Evolutionary conservation across 352 stramenopile genomes (phyloP).

Genomic region (Phytophthora syringae): DNA sequence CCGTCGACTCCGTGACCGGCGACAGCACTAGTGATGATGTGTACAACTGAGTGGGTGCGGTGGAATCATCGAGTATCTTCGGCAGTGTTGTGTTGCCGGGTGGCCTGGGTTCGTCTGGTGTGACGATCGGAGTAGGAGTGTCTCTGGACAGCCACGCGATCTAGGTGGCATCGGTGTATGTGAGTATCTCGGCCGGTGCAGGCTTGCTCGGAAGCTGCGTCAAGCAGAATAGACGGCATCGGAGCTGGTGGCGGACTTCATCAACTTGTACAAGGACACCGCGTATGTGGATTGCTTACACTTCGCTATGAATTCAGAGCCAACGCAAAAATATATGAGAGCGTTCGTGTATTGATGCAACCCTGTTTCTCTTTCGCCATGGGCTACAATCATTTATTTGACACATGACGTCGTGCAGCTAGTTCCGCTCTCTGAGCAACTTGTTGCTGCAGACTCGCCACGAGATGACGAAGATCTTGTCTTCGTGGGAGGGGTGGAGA

Average conservation of each 20-base stretch:
- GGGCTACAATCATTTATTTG: not conserved
- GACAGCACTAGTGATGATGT: too few species aligned
- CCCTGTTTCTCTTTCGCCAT: not conserved
- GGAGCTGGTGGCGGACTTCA: not conserved
- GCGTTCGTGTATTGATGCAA: not conserved
- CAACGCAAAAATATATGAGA: not conserved
- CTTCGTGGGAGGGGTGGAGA: not conserved
- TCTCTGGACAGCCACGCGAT: too few species aligned
- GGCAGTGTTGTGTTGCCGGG: not conserved
- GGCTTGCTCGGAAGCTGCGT: too few species aligned
- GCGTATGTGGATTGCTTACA: not conserved
- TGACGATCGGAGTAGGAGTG: too few species aligned
- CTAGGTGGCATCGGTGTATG: too few species aligned
- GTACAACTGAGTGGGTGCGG: not conserved
- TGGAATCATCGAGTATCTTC: not conserved
- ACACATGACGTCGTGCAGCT: not conserved
- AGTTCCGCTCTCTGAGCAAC: not conserved
- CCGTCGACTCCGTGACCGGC: not conserved
- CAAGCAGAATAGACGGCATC: not conserved
- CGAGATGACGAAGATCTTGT: not conserved
- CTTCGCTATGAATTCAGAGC: not conserved
- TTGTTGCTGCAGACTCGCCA: not conserved
- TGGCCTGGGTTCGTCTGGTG: too few species aligned
- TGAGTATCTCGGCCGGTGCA: too few species aligned
- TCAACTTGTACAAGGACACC: not conserved